A percentile compares a stretch with the other conserved stretches of the same genome.
Conservation (phyloP, 495 filamentous ascomycete genomes). For the Penicillium lividum region DNA sequence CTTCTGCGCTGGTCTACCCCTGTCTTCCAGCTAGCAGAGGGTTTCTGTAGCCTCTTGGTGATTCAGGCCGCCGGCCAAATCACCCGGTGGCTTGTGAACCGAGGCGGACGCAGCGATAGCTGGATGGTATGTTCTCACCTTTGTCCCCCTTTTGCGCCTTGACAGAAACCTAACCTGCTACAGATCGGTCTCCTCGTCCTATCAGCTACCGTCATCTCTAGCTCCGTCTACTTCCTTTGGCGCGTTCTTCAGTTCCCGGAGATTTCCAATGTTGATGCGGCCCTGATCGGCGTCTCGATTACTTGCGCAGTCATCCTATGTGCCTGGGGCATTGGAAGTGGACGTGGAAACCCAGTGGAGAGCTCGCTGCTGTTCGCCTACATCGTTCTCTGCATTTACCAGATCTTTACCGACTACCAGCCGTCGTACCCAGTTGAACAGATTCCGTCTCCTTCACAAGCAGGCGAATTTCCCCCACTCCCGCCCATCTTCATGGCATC, state of each 20-base stretch:
- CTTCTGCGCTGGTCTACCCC: constrained; percentile 91
- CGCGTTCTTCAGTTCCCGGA: constrained; percentile 90
- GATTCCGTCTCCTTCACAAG: constrained; percentile 52
- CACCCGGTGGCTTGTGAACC: constrained; percentile 92
- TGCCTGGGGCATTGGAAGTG: constrained; percentile 91
- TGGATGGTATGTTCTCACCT: constrained; percentile 76
- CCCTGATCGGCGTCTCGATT: constrained; percentile 86
- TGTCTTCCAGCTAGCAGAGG: constrained; percentile 89
- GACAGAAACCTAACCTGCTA: constrained; percentile 26
- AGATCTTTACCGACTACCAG: constrained; percentile 98
- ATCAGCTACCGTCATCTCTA: constrained; percentile 88
- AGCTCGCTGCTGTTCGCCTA: constrained; percentile 96
- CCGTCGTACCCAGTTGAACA: constrained; percentile 65
- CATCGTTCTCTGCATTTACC: constrained; percentile 94
- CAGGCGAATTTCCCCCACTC: constrained; percentile 86
- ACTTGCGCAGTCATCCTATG: constrained; percentile 90
- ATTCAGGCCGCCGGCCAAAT: constrained; percentile 94
- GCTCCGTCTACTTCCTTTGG: constrained; percentile 95
- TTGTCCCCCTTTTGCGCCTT: not conserved
- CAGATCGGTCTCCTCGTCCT: constrained; percentile 86
- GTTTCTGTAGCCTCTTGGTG: constrained; percentile 93
- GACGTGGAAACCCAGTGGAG: constrained; percentile 93
- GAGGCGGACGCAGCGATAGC: constrained; percentile 81
- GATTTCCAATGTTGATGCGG: constrained; percentile 90
- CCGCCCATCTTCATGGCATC: constrained; percentile 99